Conservation (phyloP, 2,329 filamentous ascomycete species). For the Delphinella strobiligena region DNA sequence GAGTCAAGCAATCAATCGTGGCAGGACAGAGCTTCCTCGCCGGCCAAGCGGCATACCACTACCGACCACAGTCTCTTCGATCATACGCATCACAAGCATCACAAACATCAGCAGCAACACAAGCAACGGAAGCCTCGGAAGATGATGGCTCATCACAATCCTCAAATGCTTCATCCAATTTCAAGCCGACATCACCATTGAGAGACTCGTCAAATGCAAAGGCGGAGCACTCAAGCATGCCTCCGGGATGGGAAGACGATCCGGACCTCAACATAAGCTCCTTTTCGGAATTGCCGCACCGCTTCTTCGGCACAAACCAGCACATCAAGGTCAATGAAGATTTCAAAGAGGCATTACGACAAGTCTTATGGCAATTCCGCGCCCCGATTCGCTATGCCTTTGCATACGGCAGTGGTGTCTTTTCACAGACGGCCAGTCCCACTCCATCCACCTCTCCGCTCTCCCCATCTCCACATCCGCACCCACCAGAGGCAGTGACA, state of each 20-base stretch:
- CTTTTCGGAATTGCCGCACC: conserved; percentile 65
- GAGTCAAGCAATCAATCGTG: conserved; percentile 16
- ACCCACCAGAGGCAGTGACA: conserved; percentile 66
- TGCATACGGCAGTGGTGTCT: conserved; percentile 94
- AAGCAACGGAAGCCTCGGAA: conserved; percentile 10
- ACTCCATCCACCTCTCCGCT: conserved; percentile 27
- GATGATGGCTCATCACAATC: background rate
- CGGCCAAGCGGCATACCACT: conserved; percentile 21
- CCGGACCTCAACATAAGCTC: conserved; percentile 58
- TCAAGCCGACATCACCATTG: conserved; percentile 4
- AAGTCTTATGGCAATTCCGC: conserved; percentile 81
- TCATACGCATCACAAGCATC: background rate
- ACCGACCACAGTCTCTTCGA: conserved; percentile 17
- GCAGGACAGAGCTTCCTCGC: conserved; percentile 21
- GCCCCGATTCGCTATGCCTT: conserved; percentile 94
- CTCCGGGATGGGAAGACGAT: conserved; percentile 62
- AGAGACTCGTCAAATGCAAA: conserved; percentile 11
- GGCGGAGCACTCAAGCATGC: conserved; percentile 23
- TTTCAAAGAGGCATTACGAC: conserved; percentile 79
- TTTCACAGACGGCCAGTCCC: conserved; percentile 55
- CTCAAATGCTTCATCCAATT: background rate
- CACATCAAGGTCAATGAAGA: conserved; percentile 93
- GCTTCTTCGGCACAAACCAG: conserved; percentile 86
- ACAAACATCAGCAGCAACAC: background rate
- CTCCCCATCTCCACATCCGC: conserved; percentile 59